Percentiles rank a stretch among this genome's conserved stretches.
Evolutionary conservation across 2,329 filamentous ascomycete species (phyloP).

Genomic region (Fusarium cyanostomum): DNA sequence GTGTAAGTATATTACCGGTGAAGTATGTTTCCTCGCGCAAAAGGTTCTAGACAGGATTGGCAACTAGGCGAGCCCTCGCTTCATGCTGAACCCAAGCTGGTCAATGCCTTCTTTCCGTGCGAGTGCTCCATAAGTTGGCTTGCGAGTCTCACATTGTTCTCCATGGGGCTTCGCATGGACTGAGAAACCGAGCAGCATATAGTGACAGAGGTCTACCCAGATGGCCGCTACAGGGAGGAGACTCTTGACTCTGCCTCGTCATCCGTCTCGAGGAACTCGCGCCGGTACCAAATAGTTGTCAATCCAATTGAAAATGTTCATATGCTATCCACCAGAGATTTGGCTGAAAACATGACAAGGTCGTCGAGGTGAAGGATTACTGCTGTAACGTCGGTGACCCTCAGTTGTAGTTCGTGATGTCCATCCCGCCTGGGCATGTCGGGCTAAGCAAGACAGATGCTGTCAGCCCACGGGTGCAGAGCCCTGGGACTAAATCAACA

Average conservation of each 20-base stretch:
- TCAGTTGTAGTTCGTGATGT: no score
- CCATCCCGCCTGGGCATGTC: no score
- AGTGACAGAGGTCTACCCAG: not conserved
- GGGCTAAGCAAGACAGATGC: no score
- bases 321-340: not conserved
- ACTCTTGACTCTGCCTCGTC: not conserved
- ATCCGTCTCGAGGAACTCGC: not conserved
- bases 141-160: rapidly evolving
- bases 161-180: not conserved
- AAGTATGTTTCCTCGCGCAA: no score
- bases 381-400: not conserved
- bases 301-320: not conserved
- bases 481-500: no score
- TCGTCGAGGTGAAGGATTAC: not conserved
- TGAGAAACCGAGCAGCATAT: not conserved
- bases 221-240: not conserved
- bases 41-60: no score
- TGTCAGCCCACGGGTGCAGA: no score
- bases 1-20: no score
- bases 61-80: slow-evolving; percentile 15
- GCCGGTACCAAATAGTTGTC: not conserved
- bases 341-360: slow-evolving; percentile 14
- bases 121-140: not conserved
- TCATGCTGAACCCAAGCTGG: not conserved
- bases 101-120: not conserved